Base-by-base conservation (phyloP, 371 early-diverging fungal genomes). In the Globomyces sp. region DNA sequence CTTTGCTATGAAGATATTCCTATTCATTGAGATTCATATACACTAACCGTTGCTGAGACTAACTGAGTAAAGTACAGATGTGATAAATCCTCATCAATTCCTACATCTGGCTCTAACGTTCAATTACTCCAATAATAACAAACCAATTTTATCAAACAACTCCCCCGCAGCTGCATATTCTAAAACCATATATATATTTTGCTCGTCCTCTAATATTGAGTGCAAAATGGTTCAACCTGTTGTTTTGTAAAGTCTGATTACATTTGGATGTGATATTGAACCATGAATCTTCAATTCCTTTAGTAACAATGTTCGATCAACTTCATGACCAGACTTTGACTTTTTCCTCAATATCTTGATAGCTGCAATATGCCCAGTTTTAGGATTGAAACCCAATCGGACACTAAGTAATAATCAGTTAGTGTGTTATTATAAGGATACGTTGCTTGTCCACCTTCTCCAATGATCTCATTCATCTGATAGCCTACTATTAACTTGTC, bases 41-140 rank as follows among this genome's bases (percentile, higher is more conserved):
- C 24, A 24, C 24, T 24, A 24, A 24, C 24, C 74, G 86, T 75
- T 9, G 83, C 90, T 10, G 79, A 75, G 5, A 90, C 70, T 41
- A 90, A 73, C 65, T 92, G 91, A 50, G 72, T 63, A 68, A 89
- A 87, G 73, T 89, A 90, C 57, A 89, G 77, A 68, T 90, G 90
- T 0, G 86, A 86, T 5, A 92, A 59, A 11, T 80, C 77, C 57
- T 86, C 83, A n/a, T 80, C 82, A n/a, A 92, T 68, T 3, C 92
- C 92, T 4, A 83, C 77, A 75, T 87, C 89, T 0, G 88, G 87
- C 42, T 80, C 89, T 80, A 24, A 24, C 24, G 24, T 24, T 24
- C 24, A 24, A 24, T 24, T 24, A 81, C 2, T 4, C 24, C 40
- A 40, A 40, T 11, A 39, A 3, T 8, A 44, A 10, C 41, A 41